phyloP scores from a whole-genome alignment of 78 protist genomes.

The Tieghemostelium lacteum region DNA sequence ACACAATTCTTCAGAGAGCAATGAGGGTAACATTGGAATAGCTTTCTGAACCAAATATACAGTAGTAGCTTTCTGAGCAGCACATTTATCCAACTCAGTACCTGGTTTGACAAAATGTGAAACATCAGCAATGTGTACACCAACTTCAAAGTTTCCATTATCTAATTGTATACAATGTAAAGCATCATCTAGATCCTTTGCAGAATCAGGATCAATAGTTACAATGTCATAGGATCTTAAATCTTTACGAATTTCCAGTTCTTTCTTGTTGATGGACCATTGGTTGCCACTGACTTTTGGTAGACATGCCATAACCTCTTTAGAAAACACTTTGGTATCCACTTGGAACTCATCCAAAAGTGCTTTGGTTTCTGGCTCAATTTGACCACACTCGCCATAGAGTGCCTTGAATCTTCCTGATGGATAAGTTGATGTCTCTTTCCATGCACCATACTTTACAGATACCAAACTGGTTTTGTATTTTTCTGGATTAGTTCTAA shows the following conservation, averaged over 20 bases:
- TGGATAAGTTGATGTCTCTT: slow-evolving; percentile 33
- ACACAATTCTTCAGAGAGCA: slow-evolving; percentile 90
- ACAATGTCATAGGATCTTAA: slow-evolving; percentile 80
- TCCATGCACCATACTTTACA: slow-evolving; percentile 27
- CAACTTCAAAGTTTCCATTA: slow-evolving; percentile 86
- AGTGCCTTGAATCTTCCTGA: slow-evolving; percentile 35
- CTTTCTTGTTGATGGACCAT: slow-evolving; percentile 54
- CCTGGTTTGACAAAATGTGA: slow-evolving; percentile 84
- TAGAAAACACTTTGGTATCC: slow-evolving; percentile 49
- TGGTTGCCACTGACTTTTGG: slow-evolving; percentile 35
- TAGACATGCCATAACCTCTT: slow-evolving; percentile 69
- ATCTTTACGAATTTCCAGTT: slow-evolving; percentile 80
- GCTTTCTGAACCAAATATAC: slow-evolving; percentile 92
- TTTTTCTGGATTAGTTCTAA: slow-evolving; percentile 50
- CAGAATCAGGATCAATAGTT: slow-evolving; percentile 95
- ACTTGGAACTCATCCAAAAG: slow-evolving; percentile 57
- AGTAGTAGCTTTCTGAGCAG: slow-evolving; percentile 87
- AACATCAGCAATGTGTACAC: slow-evolving; percentile 98
- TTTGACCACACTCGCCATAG: slow-evolving; percentile 85
- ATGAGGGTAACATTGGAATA: slow-evolving; percentile 94
- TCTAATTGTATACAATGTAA: slow-evolving; percentile 53
- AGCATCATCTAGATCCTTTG: slow-evolving; percentile 97
- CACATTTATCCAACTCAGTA: slow-evolving; percentile 88
- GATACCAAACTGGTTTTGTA: slow-evolving; percentile 41
- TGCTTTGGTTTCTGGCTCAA: slow-evolving; percentile 87